Conservation (phyloP, 805 yeast genomes). For the Candida orba region DNA sequence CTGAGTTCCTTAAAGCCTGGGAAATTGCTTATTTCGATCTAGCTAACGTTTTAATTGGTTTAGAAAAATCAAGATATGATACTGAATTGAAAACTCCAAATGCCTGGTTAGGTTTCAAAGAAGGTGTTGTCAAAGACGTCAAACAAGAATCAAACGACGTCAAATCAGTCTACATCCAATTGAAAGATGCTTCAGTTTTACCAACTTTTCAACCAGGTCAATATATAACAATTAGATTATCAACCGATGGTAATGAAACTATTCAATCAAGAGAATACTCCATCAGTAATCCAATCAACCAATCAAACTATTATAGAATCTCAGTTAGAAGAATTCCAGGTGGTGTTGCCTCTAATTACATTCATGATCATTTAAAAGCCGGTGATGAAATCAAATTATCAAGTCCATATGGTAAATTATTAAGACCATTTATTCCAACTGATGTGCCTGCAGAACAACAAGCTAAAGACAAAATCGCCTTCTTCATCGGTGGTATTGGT, state of each 20-base stretch:
- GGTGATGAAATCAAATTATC: conserved; percentile 44
- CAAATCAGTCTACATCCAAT: conserved; percentile 43
- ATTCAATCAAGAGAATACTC: conserved; percentile 55
- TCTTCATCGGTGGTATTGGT: conserved; percentile 61
- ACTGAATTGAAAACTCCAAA: conserved; percentile 22
- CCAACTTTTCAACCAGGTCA: conserved; percentile 32
- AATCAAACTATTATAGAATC: conserved; percentile 39
- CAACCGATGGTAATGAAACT: conserved; percentile 29
- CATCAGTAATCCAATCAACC: conserved; percentile 33
- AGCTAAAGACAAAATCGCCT: conserved; percentile 25
- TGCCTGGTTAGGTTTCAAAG: conserved; percentile 57
- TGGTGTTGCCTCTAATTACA: conserved; percentile 44
- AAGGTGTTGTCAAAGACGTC: conserved; percentile 38
- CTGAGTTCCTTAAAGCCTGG: conserved; percentile 57
- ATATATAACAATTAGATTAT: conserved; percentile 31
- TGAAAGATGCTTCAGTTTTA: conserved; percentile 32
- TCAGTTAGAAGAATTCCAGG: conserved; percentile 43
- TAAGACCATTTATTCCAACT: conserved; percentile 22
- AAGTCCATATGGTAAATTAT: conserved; percentile 55
- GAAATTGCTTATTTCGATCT: conserved; percentile 54
- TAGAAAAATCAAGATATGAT: conserved; percentile 43
- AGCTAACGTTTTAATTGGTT: conserved; percentile 52
- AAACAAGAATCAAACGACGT: conserved; percentile 40
- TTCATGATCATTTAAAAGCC: conserved; percentile 39
- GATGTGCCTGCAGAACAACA: conserved; percentile 16